These are phyloP conservation scores for Sphaerulina musiva DNA, from an alignment of 2,329 filamentous ascomycete species.

Conservation along the genomic window DNA sequence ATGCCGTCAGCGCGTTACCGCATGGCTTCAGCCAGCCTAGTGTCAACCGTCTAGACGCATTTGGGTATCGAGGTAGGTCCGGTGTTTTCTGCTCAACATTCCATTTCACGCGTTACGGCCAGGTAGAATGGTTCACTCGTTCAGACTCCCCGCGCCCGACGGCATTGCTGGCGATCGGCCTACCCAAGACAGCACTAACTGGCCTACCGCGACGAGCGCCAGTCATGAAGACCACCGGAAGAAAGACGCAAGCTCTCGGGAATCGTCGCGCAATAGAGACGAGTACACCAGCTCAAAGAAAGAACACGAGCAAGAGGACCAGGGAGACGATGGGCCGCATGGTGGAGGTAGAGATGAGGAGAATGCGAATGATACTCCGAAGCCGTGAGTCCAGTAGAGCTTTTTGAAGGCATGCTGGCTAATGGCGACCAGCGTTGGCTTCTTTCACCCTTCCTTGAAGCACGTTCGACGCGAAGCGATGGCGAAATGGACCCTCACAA, in stretches of 20 bases:
- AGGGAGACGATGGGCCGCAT: not conserved
- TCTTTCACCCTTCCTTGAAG: conserved; percentile 40
- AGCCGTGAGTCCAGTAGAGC: not conserved
- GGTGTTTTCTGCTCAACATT: no score
- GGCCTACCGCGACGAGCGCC: no score
- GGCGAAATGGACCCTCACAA: conserved; percentile 39
- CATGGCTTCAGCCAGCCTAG: no score
- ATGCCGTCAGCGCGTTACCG: no score
- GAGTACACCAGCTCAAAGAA: not conserved
- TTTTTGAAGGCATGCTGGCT: not conserved
- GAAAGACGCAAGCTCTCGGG: not conserved
- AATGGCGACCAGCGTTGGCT: conserved; percentile 34
- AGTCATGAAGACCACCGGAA: not conserved
- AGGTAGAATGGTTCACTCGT: not conserved
- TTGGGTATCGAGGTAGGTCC: no score
- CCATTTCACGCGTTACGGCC: no score
- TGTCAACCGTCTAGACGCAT: no score
- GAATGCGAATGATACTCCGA: not conserved
- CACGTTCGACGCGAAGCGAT: conserved; percentile 38
- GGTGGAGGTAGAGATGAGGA: not conserved
- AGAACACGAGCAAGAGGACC: not conserved
- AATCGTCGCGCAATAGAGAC: not conserved
- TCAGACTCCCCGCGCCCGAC: not conserved
- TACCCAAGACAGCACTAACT: not conserved
- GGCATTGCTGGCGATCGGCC: not conserved